Conservation (phyloP, 106 monocot genomes). For the Allium sativum region DNA sequence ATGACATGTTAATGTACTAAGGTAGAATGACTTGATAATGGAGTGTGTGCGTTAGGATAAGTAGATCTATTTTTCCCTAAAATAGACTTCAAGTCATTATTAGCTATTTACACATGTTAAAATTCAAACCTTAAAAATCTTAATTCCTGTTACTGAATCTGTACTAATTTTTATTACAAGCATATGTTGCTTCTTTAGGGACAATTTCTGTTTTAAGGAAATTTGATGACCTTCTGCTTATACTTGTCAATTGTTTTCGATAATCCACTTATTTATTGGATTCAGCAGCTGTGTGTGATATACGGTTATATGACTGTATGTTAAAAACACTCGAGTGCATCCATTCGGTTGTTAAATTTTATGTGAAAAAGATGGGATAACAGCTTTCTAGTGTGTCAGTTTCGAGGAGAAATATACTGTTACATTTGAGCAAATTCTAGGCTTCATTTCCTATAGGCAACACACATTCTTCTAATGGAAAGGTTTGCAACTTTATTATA, state of each 20-base stretch:
- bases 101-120: too few relatives aligned
- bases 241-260: constrained; percentile 59
- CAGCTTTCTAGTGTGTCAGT: constrained; percentile 10
- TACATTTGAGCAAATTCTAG: constrained; percentile 47
- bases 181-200: constrained; percentile 17
- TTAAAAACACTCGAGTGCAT: constrained; percentile 47
- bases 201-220: constrained; percentile 25
- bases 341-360: constrained; percentile 30
- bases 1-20: too few relatives aligned
- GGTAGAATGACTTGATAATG: too few relatives aligned
- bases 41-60: too few relatives aligned
- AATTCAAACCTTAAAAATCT: too few relatives aligned
- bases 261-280: constrained; percentile 35
- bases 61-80: too few relatives aligned
- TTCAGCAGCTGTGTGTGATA: constrained; percentile 23
- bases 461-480: constrained; percentile 18
- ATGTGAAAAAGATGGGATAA: constrained; percentile 8
- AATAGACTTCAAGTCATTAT: too few relatives aligned
- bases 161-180: neutral
- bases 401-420: constrained; percentile 12
- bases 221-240: constrained; percentile 55
- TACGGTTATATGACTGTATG: constrained; percentile 50
- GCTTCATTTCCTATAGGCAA: constrained; percentile 49
- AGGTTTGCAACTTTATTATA: constrained; percentile 28
- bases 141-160: too few relatives aligned